Percentiles rank a stretch among this genome's conserved stretches.
Conservation (phyloP, 495 filamentous ascomycete species). For the Hyaloscypha hepaticicola region DNA sequence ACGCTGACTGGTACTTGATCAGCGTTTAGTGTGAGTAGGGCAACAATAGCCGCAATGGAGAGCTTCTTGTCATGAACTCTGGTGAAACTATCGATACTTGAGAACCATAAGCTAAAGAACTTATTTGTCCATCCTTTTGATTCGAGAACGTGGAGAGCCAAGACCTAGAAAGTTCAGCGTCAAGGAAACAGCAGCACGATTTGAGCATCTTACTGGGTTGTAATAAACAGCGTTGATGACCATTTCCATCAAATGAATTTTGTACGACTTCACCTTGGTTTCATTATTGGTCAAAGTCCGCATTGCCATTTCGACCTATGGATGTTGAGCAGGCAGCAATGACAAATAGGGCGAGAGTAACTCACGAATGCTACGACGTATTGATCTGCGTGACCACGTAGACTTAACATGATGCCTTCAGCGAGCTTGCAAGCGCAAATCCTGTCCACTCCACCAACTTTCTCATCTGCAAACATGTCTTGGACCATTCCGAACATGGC, state of each 20-base stretch:
- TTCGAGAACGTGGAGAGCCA: slow-evolving; percentile 83
- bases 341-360: neutral
- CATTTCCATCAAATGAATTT: slow-evolving; percentile 98
- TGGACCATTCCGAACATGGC: slow-evolving; percentile 81
- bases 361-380: slow-evolving; percentile 74
- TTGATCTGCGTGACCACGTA: slow-evolving; percentile 85
- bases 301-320: slow-evolving; percentile 76
- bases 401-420: slow-evolving; percentile 93
- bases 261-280: slow-evolving; percentile 82
- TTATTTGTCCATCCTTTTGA: slow-evolving; percentile 97
- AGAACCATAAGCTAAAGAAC: slow-evolving; percentile 98
- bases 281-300: slow-evolving; percentile 66
- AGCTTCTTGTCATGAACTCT: slow-evolving; percentile 98
- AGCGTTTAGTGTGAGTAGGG: slow-evolving; percentile 72
- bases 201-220: slow-evolving; percentile 58
- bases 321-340: slow-evolving; percentile 7
- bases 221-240: slow-evolving; percentile 98
- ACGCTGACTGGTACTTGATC: slow-evolving; percentile 83
- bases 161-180: slow-evolving; percentile 32
- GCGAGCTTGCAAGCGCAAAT: slow-evolving; percentile 99
- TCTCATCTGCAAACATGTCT: slow-evolving; percentile 62
- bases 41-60: slow-evolving; percentile 87
- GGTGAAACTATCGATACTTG: slow-evolving; percentile 89
- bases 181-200: neutral
- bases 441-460: slow-evolving; percentile 89